Base-by-base conservation (phyloP, 2,329 filamentous ascomycete genomes). In the Beauveria varroae region DNA sequence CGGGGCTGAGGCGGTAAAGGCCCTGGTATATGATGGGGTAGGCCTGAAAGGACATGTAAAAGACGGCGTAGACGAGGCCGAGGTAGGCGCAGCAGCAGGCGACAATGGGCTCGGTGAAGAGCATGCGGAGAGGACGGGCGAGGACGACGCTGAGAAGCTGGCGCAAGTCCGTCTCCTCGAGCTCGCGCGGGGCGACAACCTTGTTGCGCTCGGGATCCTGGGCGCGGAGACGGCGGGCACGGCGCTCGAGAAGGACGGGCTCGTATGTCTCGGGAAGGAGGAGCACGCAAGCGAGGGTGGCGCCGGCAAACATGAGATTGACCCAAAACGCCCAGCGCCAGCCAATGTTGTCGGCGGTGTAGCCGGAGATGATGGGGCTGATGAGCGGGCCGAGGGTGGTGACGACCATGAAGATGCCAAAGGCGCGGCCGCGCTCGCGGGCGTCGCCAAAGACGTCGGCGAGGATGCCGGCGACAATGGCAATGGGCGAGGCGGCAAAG, bases 321-420 rank as follows among this genome's bases (percentile, higher is more conserved):
- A 91, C 80, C 82, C 87, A 90, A 68, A 89, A 89, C 1, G 81
- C 74, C 88, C 87, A 90, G 47, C 84, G 79, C 88, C 87, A 90
- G 28, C 81, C 82, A 28, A 88, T 79, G 1, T 77, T 78, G 1
- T 77, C 69, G 1, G 83, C 77, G 44, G 83, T 80, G 71, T 81
- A 89, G 10, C 86, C 87, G 0, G 84, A 85, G 24, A 87, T 78
- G 18, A 87, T 82, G 3, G 87, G 87, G 1, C 85, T 84, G 2
- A 86, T 71, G n/a, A 90, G 78, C 0, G 86, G 87, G 0, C 88
- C 88, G 50, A 84, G 84, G 0, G 83, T 80, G 3, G 87, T 90
- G 16, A 80, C 85, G 20, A 81, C 83, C 81, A 87, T 87, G 73
- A 86, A 88, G 46, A 82, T 72, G 1, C 85, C 80, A 77, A 87